Base-by-base conservation (phyloP, 2,329 filamentous ascomycete genomes). In the Alternaria postmessia region DNA sequence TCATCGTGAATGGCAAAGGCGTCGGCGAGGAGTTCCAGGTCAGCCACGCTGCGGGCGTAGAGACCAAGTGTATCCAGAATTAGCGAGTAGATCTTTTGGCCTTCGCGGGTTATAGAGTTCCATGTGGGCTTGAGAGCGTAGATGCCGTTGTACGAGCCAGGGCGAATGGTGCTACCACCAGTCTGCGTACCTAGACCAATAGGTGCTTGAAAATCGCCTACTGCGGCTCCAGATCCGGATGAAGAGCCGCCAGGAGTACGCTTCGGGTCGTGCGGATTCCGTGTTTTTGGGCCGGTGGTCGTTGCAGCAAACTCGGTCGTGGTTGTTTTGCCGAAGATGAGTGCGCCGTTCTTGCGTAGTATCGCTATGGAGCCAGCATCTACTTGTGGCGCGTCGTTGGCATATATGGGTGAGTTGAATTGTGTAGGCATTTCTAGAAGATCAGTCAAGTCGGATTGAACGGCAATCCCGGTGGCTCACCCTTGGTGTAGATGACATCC, bases 61-160 rank as follows among this genome's bases (percentile, higher is more conserved):
- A 89, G 77, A 2, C 89, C 89, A 0, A 89, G 67, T 0, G 89
- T 91, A 66, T 91, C 89, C 6, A 88, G 79, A 1, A 82, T 86
- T 1, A 86, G 75, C 0, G 86, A 85, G 65, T 85, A 88, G 2
- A 87, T 78, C 71, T 86, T 87, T 44, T 85, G 81, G 0, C 89
- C 88, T 68, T 91, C 88, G 0, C 87, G 81, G 0, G 84, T 87
- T 34, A 91, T 83, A 0, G 86, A 77, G 55, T 85, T 85, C 87
- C 87, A 90, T 0, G 88, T 91, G 2, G 89, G 88, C 70, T 91
- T 91, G 55, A 90, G 79, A 0, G 82, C 88, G 57, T 87, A 91
- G 5, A 88, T 81, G 6, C 88, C 88, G 61, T 87, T 89, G 76
- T 86, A 91, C 0, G 87, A 87, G 0, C 81, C 89, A 0, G 89